phyloP scores from a whole-genome alignment of 139 green algal species.

The Picochlorum sp. region DNA sequence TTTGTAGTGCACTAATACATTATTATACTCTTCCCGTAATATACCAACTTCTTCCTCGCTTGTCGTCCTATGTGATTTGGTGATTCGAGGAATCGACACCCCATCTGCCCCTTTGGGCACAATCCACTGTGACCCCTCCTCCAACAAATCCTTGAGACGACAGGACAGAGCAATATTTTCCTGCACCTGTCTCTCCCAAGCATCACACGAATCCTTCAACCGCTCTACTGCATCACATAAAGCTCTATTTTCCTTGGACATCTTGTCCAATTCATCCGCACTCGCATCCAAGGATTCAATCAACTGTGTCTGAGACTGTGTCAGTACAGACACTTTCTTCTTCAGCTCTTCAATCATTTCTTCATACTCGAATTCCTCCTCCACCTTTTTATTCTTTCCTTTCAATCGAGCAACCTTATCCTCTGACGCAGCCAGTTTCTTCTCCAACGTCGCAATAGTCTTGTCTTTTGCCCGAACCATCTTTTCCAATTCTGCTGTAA shows the following conservation, averaged over 20 bases:
- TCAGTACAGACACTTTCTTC: conserved; percentile 37
- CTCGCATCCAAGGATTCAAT: conserved; percentile 49
- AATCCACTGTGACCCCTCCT: conserved; percentile 53
- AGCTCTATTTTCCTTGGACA: conserved; percentile 33
- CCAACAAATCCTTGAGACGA: conserved; percentile 57
- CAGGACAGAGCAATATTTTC: conserved; percentile 37
- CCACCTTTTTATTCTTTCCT: not conserved
- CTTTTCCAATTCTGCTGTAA: conserved; percentile 14
- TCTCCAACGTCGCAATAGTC: not conserved
- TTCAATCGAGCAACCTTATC: conserved; percentile 3
- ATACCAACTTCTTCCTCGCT: too few species aligned
- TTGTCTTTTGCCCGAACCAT: conserved; percentile 7
- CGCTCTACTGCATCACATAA: conserved; percentile 17
- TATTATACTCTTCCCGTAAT: not conserved
- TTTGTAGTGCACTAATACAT: not conserved
- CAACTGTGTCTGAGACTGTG: conserved; percentile 50
- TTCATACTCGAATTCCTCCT: not conserved
- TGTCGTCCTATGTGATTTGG: not conserved
- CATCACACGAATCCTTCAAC: not conserved
- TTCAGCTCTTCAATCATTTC: conserved; percentile 20
- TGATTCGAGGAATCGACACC: conserved; percentile 1
- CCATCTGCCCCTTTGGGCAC: not conserved
- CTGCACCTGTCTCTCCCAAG: conserved; percentile 54
- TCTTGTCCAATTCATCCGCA: conserved; percentile 46
- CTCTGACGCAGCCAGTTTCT: conserved; percentile 19